These are phyloP conservation scores for Torulaspora globosa DNA, from an alignment of 1,139 yeast genomes.

Conservation along the genomic window DNA sequence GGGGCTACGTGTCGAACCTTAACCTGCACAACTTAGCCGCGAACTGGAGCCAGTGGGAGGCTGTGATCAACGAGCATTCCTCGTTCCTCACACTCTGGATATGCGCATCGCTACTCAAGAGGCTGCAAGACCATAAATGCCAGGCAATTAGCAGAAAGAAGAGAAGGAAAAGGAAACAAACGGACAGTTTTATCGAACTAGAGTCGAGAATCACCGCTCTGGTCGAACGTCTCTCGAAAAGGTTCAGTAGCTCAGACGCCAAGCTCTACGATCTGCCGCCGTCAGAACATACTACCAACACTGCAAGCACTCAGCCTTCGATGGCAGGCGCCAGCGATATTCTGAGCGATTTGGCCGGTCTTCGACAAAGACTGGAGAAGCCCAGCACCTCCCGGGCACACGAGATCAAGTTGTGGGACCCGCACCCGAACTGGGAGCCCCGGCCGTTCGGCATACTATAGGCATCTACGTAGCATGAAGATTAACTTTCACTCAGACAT, in stretches of 20 bases:
- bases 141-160: slow-evolving; percentile 18
- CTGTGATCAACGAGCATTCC: slow-evolving; percentile 13
- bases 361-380: slow-evolving; percentile 31
- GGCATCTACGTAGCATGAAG: slow-evolving; percentile 6
- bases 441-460: slow-evolving; percentile 45
- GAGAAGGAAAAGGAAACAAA: slow-evolving; percentile 19
- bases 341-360: slow-evolving; percentile 30
- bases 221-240: slow-evolving; percentile 20
- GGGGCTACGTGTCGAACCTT: slow-evolving; percentile 12
- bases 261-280: slow-evolving; percentile 11
- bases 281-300: background rate
- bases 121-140: slow-evolving; percentile 10
- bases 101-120: slow-evolving; percentile 12
- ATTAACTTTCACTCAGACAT: slow-evolving; percentile 47
- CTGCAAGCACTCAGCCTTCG: background rate
- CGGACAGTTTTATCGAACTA: slow-evolving; percentile 35
- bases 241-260: slow-evolving; percentile 10
- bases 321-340: slow-evolving; percentile 20
- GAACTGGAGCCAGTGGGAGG: slow-evolving; percentile 17
- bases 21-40: slow-evolving; percentile 14
- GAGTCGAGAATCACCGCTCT: slow-evolving; percentile 30
- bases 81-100: slow-evolving; percentile 19
- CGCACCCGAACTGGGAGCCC: slow-evolving; percentile 41
- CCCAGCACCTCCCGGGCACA: slow-evolving; percentile 7
- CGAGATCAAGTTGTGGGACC: slow-evolving; percentile 24